Evolutionary conservation across 352 stramenopile species (phyloP), one percentile per base, ranked within the genome.

Genomic region (Thraustochytrium sp.): DNA sequence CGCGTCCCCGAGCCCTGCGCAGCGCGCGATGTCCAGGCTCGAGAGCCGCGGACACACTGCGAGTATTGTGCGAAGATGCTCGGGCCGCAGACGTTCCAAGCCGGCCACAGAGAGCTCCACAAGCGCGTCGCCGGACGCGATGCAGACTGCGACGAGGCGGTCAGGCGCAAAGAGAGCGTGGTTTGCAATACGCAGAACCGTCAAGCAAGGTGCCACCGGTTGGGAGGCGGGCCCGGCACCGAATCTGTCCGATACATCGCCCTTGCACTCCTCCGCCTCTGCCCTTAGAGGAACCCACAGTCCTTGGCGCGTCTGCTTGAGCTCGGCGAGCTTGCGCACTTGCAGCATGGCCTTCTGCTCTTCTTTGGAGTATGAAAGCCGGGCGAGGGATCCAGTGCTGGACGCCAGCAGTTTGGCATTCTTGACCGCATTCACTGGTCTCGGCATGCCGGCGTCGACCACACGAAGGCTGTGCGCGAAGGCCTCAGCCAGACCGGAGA

Each of bases 281-380:
- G n/a, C n/a, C n/a, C n/a, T n/a, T n/a, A n/a, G n/a, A n/a, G n/a
- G n/a, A 23, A 44, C 31, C 59, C 59, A 72, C 8, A 26, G 59
- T 4, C 59, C 59, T 16, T 31, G 59, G 9, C 59, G 59, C 2
- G 26, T 72, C 36, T 72, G 59, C 36, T 72, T 72, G 3, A 72
- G 59, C 26, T 72, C 59, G 36, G 59, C 59, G 34, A 72, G 59
- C 40, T 72, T 72, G 36, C 59, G 34, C 13, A 72, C 59, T 72
- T 72, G 59, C 1, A 72, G 59, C 59, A 72, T 72, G 29, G 59
- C 59, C 36, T 72, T 72, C 46, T 72, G 59, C 36, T 72, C 59
- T 13, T 72, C 59, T 29, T 72, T 72, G 5, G 59, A 72, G 36
- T 72, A 72, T 55, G 59, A 72, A 4, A 72, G 26, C 13, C 59